Conservation (phyloP, 1,284 basidiomycete genomes). For the Microstroma glucosiphilum region DNA sequence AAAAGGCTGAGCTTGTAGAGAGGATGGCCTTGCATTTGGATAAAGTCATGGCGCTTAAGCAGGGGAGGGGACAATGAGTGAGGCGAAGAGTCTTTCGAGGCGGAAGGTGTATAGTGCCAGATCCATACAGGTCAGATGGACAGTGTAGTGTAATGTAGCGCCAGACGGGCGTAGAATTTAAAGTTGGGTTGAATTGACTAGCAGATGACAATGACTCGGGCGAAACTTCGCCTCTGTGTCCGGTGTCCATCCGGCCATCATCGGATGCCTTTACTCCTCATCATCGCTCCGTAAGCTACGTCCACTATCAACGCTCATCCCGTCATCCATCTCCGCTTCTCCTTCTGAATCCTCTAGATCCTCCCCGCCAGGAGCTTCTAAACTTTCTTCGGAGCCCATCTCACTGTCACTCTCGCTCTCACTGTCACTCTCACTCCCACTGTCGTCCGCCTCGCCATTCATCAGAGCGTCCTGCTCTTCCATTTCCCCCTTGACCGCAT, state of each 20-base stretch:
- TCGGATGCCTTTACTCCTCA: too few species aligned
- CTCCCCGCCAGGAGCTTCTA: background rate
- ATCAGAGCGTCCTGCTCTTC: slow-evolving; percentile 10
- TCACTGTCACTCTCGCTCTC: background rate
- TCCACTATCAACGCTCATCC: background rate
- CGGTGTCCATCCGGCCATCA: too few species aligned
- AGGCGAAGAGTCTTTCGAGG: too few species aligned
- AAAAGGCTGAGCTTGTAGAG: slow-evolving; percentile 39
- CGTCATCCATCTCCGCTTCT: background rate
- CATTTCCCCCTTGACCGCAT: background rate
- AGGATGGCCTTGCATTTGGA: slow-evolving; percentile 25
- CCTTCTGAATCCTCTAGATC: background rate
- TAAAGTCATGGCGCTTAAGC: slow-evolving; percentile 8
- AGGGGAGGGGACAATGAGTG: background rate
- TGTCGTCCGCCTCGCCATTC: background rate
- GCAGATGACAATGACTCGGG: too few species aligned
- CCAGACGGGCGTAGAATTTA: too few species aligned
- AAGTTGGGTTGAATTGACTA: too few species aligned
- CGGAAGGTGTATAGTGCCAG: too few species aligned
- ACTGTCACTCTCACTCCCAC: background rate
- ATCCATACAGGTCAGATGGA: too few species aligned
- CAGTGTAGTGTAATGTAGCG: too few species aligned
- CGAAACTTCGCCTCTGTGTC: too few species aligned
- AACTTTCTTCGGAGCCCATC: background rate
- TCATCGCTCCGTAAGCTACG: too few species aligned